These are phyloP conservation scores for Lablab purpureus DNA, from an alignment of 306 rosid genomes.

Conservation along the genomic window DNA sequence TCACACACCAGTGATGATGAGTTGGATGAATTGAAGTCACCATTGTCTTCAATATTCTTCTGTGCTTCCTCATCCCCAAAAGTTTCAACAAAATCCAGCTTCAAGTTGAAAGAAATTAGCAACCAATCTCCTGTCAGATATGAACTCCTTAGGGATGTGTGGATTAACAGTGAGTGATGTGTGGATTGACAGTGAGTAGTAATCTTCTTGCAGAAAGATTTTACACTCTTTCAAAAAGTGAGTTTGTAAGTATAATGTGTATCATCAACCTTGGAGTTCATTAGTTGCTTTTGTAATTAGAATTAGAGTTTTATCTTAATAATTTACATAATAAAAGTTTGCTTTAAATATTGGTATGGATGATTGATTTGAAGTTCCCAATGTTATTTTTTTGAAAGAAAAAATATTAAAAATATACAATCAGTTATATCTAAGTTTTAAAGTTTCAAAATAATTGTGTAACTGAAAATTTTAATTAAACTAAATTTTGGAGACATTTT, in stretches of 20 bases:
- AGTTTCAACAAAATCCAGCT: slow-evolving; percentile 47
- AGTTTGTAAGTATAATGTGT: not conserved
- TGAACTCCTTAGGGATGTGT: slow-evolving; percentile 75
- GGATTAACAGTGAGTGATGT: slow-evolving; percentile 68
- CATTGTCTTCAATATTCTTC: slow-evolving; percentile 64
- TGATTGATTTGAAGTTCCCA: not conserved
- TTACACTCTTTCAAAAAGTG: not conserved
- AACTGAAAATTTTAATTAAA: too few relatives aligned
- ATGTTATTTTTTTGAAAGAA: not conserved
- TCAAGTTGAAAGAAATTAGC: slow-evolving; percentile 51
- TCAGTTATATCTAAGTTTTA: not conserved
- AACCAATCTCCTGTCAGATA: slow-evolving; percentile 66
- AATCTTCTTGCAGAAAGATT: slow-evolving; percentile 31
- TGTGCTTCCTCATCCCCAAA: slow-evolving; percentile 50
- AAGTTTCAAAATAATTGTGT: not conserved
- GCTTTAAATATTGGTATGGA: not conserved
- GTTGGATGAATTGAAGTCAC: slow-evolving; percentile 75
- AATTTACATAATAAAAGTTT: not conserved
- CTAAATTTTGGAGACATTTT: too few relatives aligned
- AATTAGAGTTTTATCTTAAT: not conserved
- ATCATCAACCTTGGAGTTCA: too few relatives aligned
- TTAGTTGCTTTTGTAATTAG: not conserved
- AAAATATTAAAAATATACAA: not conserved
- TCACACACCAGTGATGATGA: slow-evolving; percentile 85
- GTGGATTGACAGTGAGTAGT: slow-evolving; percentile 65